Evolutionary conservation across 768 basidiomycete species (phyloP), one percentile per base, ranked within the genome.

Genomic region (Termitomyces sp.): DNA sequence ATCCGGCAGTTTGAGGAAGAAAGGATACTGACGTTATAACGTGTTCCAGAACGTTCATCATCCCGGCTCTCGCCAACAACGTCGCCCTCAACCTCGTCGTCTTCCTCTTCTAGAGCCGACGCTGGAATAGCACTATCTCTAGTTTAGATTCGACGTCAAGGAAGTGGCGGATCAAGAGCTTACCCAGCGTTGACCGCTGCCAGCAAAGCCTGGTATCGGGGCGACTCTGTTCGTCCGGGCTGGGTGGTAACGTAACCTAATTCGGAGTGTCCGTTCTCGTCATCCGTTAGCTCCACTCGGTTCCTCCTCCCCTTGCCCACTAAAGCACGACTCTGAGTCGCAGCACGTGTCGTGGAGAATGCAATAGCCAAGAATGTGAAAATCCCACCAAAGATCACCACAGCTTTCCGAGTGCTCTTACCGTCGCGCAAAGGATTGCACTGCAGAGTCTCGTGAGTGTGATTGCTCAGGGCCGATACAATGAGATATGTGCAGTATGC

Each of bases 361-460:
- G 97, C 96, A 63, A 99, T 97, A 5, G 97, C 95, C 45, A 98
- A 73, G 84, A 99, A 99, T 0, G 97, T 99, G 73, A 99, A 97
- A 11, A 93, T 70, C 8, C 92, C 97, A 31, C 97, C 97, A 43
- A 98, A 79, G 27, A 98, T 77, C 45, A 97, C 85, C 2, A 92
- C 89, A 8, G 93, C 94, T 37, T 86, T 93, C 58, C 87, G 85
- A 0, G 95, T 90, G 47, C 83, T 82, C 54, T 76, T 73, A 23
- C 75, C 77, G 43, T 83, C 82, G 47, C 85, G 86, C 10, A 98
- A 79, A 0, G 97, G 97, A 70, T 98, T 98, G 77, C 97, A 99
- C 21, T 79, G 74, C 45, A 77, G 75, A 4, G 76, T 73, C 54
- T 84, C 79, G 64, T 95, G 89, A 8, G 85, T 84, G 72, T 96